These are phyloP conservation scores for Penicillium sp. DNA, from an alignment of 2,329 filamentous ascomycete species.

Conservation along the genomic window DNA sequence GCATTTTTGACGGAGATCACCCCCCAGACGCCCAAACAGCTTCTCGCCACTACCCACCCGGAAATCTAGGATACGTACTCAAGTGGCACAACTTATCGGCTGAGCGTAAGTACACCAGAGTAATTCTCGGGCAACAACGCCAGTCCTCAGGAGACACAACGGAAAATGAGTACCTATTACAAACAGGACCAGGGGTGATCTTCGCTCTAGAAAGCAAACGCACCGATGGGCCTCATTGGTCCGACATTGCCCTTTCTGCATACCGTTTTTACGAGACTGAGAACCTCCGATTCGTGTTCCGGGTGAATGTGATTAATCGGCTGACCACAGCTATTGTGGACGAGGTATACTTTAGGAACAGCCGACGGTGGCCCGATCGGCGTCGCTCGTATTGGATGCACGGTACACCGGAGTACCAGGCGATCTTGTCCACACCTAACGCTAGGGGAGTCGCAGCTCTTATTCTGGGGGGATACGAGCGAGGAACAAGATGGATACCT, in stretches of 20 bases:
- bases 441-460: conserved; percentile 2
- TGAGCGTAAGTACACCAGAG: not conserved
- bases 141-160: not conserved
- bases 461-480: conserved; percentile 2
- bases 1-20: not conserved
- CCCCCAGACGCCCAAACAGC: not conserved
- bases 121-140: not conserved
- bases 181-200: conserved; percentile 3
- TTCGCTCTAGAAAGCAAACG: conserved; percentile 3
- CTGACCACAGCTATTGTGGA: not conserved
- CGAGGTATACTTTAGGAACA: not conserved
- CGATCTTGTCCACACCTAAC: conserved; percentile 3
- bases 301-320: conserved; percentile 1
- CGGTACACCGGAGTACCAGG: conserved; percentile 1
- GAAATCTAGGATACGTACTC: not conserved
- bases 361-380: not conserved
- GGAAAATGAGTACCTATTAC: conserved; percentile 5
- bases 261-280: conserved; percentile 3
- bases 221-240: conserved; percentile 6
- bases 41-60: not conserved
- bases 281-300: conserved; percentile 6
- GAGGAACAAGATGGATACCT: conserved; percentile 1
- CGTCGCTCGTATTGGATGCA: not conserved
- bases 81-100: not conserved
- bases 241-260: conserved; percentile 7